Percentiles rank a stretch among this genome's conserved stretches.
These are phyloP conservation scores for Ustilago trichophora DNA, from an alignment of 1,284 basidiomycete genomes.

Conservation along the genomic window DNA sequence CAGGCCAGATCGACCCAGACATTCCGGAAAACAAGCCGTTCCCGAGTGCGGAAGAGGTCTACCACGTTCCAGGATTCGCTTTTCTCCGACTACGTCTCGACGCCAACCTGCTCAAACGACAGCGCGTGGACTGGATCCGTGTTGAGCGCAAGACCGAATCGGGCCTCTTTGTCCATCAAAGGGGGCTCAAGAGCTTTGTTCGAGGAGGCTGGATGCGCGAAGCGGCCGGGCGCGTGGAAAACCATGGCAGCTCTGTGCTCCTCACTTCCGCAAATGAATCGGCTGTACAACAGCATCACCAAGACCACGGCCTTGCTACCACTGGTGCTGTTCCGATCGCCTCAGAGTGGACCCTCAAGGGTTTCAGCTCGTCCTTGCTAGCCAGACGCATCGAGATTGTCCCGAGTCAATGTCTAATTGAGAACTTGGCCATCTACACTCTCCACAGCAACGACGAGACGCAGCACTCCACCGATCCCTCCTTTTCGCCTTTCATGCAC, in stretches of 20 bases:
- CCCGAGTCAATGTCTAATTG: conserved; percentile 35
- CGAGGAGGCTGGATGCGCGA: conserved; percentile 41
- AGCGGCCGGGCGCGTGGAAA: conserved; percentile 13
- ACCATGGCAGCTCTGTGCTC: conserved; percentile 11
- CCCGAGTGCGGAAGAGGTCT: conserved; percentile 40
- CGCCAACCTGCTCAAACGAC: conserved; percentile 23
- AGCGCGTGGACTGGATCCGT: conserved; percentile 44
- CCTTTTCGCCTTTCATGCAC: conserved; percentile 54
- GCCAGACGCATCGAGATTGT: conserved; percentile 44
- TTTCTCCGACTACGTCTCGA: conserved; percentile 47
- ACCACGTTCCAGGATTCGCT: conserved; percentile 40
- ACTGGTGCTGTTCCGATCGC: conserved; percentile 13
- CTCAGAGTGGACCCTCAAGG: conserved; percentile 39
- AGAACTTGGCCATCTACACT: conserved; percentile 20
- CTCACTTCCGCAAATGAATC: conserved; percentile 9
- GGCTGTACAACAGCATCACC: conserved; percentile 13
- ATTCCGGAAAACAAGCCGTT: conserved; percentile 27
- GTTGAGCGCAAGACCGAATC: conserved; percentile 40
- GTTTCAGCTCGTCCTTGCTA: conserved; percentile 46
- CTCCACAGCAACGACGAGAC: conserved; percentile 14
- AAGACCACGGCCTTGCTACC: conserved; percentile 7
- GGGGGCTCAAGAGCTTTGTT: conserved; percentile 40
- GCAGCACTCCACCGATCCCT: conserved; percentile 10
- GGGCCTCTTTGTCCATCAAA: conserved; percentile 25
- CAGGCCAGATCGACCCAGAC: conserved; percentile 1